Conservation (phyloP, 176 grass and related monocot species). For the Rhynchospora breviuscula region DNA sequence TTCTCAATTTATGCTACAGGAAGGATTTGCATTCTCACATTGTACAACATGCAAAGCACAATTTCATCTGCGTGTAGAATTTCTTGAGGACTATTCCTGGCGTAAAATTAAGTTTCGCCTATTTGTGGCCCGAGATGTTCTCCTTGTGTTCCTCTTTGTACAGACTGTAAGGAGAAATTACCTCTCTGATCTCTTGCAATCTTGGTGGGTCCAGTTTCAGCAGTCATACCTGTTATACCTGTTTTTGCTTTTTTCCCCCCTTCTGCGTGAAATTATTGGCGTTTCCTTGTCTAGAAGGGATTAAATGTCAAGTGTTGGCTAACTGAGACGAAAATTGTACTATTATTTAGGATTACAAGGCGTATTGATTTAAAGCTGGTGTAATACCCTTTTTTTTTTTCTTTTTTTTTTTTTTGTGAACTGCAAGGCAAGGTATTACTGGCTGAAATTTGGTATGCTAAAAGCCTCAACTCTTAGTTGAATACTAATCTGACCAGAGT, state of each 20-base stretch:
- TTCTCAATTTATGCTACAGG: conserved; percentile 36
- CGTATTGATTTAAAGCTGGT: not conserved
- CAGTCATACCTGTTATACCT: not conserved
- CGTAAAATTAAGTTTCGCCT: conserved; percentile 95
- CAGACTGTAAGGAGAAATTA: conserved; percentile 63
- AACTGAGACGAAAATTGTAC: not conserved
- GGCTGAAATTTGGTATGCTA: not conserved
- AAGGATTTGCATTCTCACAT: conserved; percentile 96
- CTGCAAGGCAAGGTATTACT: not conserved
- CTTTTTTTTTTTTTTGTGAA: not conserved
- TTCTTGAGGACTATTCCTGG: conserved; percentile 90
- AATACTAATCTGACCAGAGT: not conserved
- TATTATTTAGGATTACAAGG: not conserved
- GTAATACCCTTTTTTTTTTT: not conserved
- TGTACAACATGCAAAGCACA: conserved; percentile 97
- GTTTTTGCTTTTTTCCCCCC: not conserved
- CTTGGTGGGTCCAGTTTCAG: not conserved
- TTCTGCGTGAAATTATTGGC: not conserved
- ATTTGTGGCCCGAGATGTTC: conserved; percentile 89
- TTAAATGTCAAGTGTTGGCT: not conserved
- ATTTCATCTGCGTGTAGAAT: conserved; percentile 83
- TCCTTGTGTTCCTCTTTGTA: conserved; percentile 83
- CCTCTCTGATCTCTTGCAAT: not conserved
- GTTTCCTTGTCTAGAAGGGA: not conserved
- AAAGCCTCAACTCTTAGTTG: not conserved